These are phyloP conservation scores for Beta corolliflora DNA, from an alignment of 179 eudicot genomes.

Conservation along the genomic window DNA sequence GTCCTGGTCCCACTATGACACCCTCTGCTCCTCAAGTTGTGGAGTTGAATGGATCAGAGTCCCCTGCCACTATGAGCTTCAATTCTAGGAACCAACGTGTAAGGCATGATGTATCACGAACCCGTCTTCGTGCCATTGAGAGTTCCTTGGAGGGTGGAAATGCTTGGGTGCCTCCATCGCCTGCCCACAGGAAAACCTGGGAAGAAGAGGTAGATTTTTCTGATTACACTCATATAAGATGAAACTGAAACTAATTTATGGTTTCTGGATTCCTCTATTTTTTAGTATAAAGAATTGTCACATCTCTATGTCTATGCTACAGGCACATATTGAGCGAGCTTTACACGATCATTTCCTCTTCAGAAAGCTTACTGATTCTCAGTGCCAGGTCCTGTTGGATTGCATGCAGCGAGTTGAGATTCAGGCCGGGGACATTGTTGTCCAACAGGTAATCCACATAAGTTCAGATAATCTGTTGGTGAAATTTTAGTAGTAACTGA, in stretches of 20 bases:
- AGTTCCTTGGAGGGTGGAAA: slow-evolving; percentile 87
- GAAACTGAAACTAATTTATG: neutral
- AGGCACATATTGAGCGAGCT: slow-evolving; percentile 93
- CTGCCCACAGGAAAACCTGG: slow-evolving; percentile 93
- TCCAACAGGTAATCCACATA: slow-evolving; percentile 60
- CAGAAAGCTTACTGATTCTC: slow-evolving; percentile 92
- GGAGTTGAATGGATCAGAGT: slow-evolving; percentile 84
- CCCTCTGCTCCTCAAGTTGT: slow-evolving; percentile 70
- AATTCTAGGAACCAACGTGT: slow-evolving; percentile 64
- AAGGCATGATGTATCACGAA: slow-evolving; percentile 82
- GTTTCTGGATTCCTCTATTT: slow-evolving; percentile 4
- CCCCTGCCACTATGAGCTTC: slow-evolving; percentile 72
- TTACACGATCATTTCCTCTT: slow-evolving; percentile 98
- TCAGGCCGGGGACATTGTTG: slow-evolving; percentile 88
- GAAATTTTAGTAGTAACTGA: neutral
- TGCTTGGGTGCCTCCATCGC: slow-evolving; percentile 87
- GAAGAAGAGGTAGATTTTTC: slow-evolving; percentile 79
- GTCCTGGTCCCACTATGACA: slow-evolving; percentile 45
- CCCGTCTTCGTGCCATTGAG: slow-evolving; percentile 93
- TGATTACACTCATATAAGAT: neutral
- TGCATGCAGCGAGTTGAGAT: slow-evolving; percentile 98
- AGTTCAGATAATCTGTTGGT: neutral
- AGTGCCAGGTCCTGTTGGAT: slow-evolving; percentile 91
- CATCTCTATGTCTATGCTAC: slow-evolving; percentile 27
- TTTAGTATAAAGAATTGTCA: neutral